Conservation (phyloP, 2,329 filamentous ascomycete genomes). For the Xylaria digitata region DNA sequence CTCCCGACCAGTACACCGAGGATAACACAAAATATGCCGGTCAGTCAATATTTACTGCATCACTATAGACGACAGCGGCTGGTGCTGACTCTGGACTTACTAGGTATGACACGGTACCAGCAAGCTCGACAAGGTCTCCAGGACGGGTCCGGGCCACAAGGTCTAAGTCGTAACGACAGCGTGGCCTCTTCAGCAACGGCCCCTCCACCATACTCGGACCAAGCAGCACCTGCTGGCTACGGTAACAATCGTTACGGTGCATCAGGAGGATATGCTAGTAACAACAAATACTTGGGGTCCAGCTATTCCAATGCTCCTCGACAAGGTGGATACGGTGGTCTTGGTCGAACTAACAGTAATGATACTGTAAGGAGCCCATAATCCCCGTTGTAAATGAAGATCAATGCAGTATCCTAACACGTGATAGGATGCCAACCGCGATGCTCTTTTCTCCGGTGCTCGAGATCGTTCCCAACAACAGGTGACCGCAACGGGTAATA, state of each 20-base stretch:
- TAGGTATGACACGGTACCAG: constrained; percentile 56
- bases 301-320: constrained; percentile 52
- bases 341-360: constrained; percentile 60
- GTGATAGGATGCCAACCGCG: constrained; percentile 62
- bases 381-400: not conserved
- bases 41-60: constrained; percentile 37
- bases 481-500: constrained; percentile 11
- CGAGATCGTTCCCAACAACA: constrained; percentile 46
- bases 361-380: constrained; percentile 48
- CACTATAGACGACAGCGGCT: not conserved
- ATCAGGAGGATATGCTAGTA: constrained; percentile 61
- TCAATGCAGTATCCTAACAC: constrained; percentile 14
- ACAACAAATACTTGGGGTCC: constrained; percentile 63
- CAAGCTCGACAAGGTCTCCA: constrained; percentile 55
- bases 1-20: constrained; percentile 64
- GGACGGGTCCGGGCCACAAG: constrained; percentile 44
- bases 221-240: constrained; percentile 43
- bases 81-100: constrained; percentile 11
- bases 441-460: constrained; percentile 67
- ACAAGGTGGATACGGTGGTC: constrained; percentile 70
- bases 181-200: constrained; percentile 46
- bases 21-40: constrained; percentile 57
- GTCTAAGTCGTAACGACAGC: constrained; percentile 46
- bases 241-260: constrained; percentile 48
- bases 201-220: constrained; percentile 52